phyloP scores from a whole-genome alignment of 1,284 basidiomycete species.

The Testicularia cyperi region DNA sequence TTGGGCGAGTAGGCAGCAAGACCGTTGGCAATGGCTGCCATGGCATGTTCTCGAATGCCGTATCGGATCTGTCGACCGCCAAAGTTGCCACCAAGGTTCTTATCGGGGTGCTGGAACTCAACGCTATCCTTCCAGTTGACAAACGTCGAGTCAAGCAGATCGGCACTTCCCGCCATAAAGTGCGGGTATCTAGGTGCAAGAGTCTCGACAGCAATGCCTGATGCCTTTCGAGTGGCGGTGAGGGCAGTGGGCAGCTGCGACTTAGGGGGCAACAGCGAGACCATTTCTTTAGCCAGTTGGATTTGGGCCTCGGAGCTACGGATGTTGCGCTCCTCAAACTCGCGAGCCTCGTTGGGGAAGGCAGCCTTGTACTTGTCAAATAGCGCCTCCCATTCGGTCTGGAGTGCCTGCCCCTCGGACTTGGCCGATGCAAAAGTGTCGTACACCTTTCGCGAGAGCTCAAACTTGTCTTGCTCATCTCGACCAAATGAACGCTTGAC shows the following conservation, averaged over 20 bases:
- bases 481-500: conserved; percentile 83
- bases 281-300: conserved; percentile 68
- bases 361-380: conserved; percentile 73
- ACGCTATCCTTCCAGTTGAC: conserved; percentile 74
- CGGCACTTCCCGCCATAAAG: conserved; percentile 76
- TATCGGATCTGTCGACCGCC: conserved; percentile 85
- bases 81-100: conserved; percentile 77
- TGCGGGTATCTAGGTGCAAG: conserved; percentile 77
- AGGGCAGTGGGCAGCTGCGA: conserved; percentile 79
- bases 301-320: conserved; percentile 31
- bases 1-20: conserved; percentile 78
- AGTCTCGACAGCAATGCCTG: conserved; percentile 79
- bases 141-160: conserved; percentile 86
- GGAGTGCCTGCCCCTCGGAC: conserved; percentile 71
- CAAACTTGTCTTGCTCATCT: conserved; percentile 75
- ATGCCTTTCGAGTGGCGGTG: conserved; percentile 85
- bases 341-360: conserved; percentile 78
- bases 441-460: conserved; percentile 75
- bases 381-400: conserved; percentile 74
- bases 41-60: conserved; percentile 93
- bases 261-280: conserved; percentile 81
- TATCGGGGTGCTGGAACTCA: conserved; percentile 83
- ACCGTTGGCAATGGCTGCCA: conserved; percentile 92
- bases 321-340: conserved; percentile 73
- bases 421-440: conserved; percentile 69